Conservation (phyloP, 768 basidiomycete species). For the Tubosaeta sp. region DNA sequence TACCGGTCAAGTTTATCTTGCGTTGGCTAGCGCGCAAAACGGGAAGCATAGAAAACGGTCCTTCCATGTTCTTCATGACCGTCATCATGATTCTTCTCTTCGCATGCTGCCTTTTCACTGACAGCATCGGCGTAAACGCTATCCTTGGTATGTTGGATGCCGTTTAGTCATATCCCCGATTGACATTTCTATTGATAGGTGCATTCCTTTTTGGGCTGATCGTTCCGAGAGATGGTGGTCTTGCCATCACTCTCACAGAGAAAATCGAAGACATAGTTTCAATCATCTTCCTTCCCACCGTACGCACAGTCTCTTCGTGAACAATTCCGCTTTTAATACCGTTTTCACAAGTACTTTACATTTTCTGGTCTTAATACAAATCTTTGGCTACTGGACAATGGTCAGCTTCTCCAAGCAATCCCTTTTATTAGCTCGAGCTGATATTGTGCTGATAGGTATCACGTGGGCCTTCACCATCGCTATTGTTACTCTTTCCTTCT, state of each 20-base stretch:
- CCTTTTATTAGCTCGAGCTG: neutral
- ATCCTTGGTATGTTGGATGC: slow-evolving; percentile 62
- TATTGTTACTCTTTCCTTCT: slow-evolving; percentile 75
- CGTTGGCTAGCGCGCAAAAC: slow-evolving; percentile 71
- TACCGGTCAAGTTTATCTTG: slow-evolving; percentile 59
- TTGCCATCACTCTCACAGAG: slow-evolving; percentile 83
- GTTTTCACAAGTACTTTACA: slow-evolving; percentile 71
- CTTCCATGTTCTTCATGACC: slow-evolving; percentile 88
- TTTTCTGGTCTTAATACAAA: slow-evolving; percentile 88
- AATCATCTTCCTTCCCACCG: slow-evolving; percentile 83
- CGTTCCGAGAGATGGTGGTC: slow-evolving; percentile 83
- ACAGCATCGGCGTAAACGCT: slow-evolving; percentile 86
- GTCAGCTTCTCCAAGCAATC: slow-evolving; percentile 29
- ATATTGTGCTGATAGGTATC: slow-evolving; percentile 40
- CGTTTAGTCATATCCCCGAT: neutral
- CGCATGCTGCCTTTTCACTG: slow-evolving; percentile 87
- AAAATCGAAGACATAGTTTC: slow-evolving; percentile 94
- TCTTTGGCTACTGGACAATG: slow-evolving; percentile 76
- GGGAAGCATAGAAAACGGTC: slow-evolving; percentile 77
- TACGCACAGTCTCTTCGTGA: slow-evolving; percentile 23
- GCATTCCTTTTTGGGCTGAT: slow-evolving; percentile 80
- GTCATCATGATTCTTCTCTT: slow-evolving; percentile 75
- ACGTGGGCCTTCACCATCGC: slow-evolving; percentile 88
- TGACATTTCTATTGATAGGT: slow-evolving; percentile 38
- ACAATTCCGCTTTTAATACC: neutral